Base-by-base conservation (phyloP, 1,284 basidiomycete genomes). In the Tetrapyrgos nigripes region DNA sequence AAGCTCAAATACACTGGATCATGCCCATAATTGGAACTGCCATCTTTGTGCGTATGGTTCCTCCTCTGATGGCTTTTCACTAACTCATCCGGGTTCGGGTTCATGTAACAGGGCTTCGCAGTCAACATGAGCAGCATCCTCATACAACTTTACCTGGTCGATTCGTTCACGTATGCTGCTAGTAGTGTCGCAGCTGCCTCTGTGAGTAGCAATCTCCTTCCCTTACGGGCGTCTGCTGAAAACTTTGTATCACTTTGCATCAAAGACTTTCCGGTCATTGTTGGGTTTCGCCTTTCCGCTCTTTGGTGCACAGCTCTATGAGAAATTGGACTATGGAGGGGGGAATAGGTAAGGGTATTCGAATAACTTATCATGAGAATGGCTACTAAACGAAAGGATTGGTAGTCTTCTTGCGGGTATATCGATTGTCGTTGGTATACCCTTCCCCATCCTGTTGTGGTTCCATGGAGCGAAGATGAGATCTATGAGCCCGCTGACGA, bases 61-160 rank as follows among this genome's bases (percentile, higher is more conserved):
- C n/a, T n/a, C n/a, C n/a, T n/a, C n/a, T n/a, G n/a, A n/a, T n/a
- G n/a, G n/a, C n/a, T n/a, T n/a, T n/a, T n/a, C n/a, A n/a, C n/a
- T n/a, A n/a, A n/a, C n/a, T n/a, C n/a, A n/a, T n/a, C n/a, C n/a
- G n/a, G n/a, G n/a, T n/a, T n/a, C n/a, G n/a, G n/a, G n/a, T n/a
- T n/a, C n/a, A n/a, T n/a, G n/a, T n/a, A n/a, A n/a, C n/a, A 14
- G 17, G 17, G 10, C 29, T 54, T 13, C 49, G 43, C 37, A 31
- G 35, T 27, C 55, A 31, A 35, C 29, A 31, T 26, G n/a, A 26
- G 37, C 58, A 90, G 87, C 76, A 76, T 90, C 14, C 86, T 88
- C 0, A 86, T 89, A 46, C 81, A 84, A 61, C 71, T 91, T 14
- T 92, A 92, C 66, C 82, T 91, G 24, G 87, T 91, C 4, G 89